These are phyloP conservation scores for Globisporangium viniferum DNA, from an alignment of 352 stramenopile genomes.

Conservation along the genomic window DNA sequence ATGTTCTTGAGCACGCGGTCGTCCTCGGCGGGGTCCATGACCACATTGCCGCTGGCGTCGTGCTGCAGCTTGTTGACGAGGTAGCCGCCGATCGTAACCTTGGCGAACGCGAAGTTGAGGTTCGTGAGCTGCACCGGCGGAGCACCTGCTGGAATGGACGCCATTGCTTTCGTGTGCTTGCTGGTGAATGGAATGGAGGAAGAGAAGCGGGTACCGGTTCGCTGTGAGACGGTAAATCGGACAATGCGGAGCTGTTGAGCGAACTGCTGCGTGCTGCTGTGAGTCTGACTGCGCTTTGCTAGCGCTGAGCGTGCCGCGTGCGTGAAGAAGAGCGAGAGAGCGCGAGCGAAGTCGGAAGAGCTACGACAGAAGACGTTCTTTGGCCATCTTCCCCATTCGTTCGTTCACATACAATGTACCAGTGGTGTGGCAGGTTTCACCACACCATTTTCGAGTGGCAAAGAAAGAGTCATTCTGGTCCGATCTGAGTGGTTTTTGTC, in stretches of 20 bases:
- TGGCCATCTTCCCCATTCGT: constrained; percentile 1
- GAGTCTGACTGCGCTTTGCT: background rate
- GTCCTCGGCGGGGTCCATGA: constrained; percentile 22
- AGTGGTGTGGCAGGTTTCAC: background rate
- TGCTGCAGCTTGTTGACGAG: constrained; percentile 59
- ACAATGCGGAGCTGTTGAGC: background rate
- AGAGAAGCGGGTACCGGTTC: background rate
- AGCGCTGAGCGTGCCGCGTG: background rate
- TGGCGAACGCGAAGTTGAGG: constrained; percentile 76
- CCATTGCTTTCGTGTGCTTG: background rate
- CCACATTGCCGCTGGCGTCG: constrained; percentile 20
- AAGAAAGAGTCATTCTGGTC: too few relatives aligned
- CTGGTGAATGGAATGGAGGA: background rate
- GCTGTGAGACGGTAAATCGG: background rate
- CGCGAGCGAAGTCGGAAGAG: constrained; percentile 4
- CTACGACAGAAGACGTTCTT: constrained; percentile 2
- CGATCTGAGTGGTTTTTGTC: too few relatives aligned
- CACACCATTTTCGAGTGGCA: background rate
- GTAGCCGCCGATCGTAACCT: constrained; percentile 60
- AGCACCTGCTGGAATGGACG: background rate
- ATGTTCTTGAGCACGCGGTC: constrained; percentile 87
- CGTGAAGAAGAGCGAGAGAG: background rate
- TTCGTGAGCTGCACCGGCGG: constrained; percentile 49
- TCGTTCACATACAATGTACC: background rate
- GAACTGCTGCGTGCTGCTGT: background rate